Conservation (phyloP, 495 filamentous ascomycete genomes). For the Neurospora discreta region DNA sequence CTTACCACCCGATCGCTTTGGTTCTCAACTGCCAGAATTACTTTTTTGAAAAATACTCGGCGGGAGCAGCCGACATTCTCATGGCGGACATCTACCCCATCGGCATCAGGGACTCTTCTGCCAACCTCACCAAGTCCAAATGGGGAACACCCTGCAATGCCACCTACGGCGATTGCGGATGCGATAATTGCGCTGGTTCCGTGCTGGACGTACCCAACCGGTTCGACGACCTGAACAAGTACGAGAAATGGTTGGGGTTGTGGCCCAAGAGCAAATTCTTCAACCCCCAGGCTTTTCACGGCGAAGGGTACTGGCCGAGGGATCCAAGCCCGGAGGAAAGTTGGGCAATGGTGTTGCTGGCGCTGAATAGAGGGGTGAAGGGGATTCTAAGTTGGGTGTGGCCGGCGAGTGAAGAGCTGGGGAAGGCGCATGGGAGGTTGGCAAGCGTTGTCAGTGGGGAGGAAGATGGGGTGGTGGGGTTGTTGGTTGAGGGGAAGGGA, state of each 20-base stretch:
- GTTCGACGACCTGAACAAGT: conserved; percentile 37
- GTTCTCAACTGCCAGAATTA: conserved; percentile 63
- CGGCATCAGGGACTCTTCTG: conserved; percentile 21
- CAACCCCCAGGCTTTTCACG: conserved; percentile 54
- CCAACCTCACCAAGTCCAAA: conserved; percentile 38
- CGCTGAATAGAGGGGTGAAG: conserved; percentile 52
- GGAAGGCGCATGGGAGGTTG: conserved; percentile 33
- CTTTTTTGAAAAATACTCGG: conserved; percentile 50
- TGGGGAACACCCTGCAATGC: conserved; percentile 48
- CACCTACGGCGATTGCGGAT: conserved; percentile 62
- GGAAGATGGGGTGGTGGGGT: conserved; percentile 22
- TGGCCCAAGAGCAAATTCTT: conserved; percentile 47
- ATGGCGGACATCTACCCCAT: conserved; percentile 59
- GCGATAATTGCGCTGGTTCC: conserved; percentile 50
- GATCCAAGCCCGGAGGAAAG: conserved; percentile 46
- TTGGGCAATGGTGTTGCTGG: conserved; percentile 47
- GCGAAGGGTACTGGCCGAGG: conserved; percentile 49
- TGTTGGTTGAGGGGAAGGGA: conserved; percentile 31
- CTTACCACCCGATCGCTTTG: conserved; percentile 57
- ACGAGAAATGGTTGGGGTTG: conserved; percentile 33
- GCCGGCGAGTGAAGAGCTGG: conserved; percentile 33
- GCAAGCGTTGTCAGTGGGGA: conserved; percentile 28
- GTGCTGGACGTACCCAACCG: conserved; percentile 46
- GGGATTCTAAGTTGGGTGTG: conserved; percentile 43
- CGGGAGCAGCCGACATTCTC: conserved; percentile 53